Evolutionary conservation across 164 flowering plant genomes (phyloP).

Genomic region (Dillenia turbinata): DNA sequence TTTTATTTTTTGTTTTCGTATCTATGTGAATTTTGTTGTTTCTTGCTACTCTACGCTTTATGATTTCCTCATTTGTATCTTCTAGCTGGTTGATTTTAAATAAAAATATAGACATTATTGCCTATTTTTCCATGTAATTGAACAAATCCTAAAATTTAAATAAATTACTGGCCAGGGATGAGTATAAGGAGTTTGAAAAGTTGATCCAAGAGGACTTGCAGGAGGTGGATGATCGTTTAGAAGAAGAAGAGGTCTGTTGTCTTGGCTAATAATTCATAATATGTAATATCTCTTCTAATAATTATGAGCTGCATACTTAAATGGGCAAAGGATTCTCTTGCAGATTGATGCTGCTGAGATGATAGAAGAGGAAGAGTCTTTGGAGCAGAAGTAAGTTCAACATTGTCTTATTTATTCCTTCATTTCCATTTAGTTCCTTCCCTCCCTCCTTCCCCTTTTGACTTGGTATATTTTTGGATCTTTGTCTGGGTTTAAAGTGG

Average conservation of each 20-base stretch:
- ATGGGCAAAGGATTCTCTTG: constrained; percentile 5
- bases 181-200: constrained; percentile 90
- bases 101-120: too few species aligned
- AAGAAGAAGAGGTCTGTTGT: constrained; percentile 85
- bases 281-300: not conserved
- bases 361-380: constrained; percentile 71
- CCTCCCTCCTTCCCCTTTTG: not conserved
- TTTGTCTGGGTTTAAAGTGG: not conserved
- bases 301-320: not conserved
- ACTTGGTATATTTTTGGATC: not conserved
- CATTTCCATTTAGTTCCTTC: not conserved
- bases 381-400: constrained; percentile 68
- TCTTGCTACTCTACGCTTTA: not conserved
- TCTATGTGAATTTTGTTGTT: too few species aligned
- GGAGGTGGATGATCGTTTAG: constrained; percentile 81
- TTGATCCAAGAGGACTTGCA: constrained; percentile 79
- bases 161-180: constrained; percentile 51
- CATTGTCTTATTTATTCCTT: too few species aligned
- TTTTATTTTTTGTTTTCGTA: too few species aligned
- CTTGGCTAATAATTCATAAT: not conserved
- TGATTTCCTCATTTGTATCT: not conserved
- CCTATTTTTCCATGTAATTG: too few species aligned
- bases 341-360: constrained; percentile 93
- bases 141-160: not conserved
- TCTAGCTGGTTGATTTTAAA: too few species aligned